Base-by-base conservation (phyloP, 1,284 basidiomycete species). In the Malassezia sympodialis region DNA sequence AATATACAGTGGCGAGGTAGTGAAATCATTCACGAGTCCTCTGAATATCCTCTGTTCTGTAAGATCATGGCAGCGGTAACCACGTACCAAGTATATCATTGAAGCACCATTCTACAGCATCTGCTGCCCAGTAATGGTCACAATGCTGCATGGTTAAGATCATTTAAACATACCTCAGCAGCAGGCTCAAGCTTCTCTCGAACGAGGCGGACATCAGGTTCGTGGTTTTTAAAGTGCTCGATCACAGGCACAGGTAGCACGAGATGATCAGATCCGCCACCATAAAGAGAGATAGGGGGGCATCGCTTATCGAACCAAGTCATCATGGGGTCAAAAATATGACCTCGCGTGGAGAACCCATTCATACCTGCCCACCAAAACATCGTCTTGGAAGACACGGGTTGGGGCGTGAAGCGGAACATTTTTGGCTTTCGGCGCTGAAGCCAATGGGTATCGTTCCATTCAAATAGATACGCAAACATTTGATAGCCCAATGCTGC, bases 371-470 rank as follows among this genome's bases (percentile, higher is more conserved):
- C 82, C 81, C 81, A 76, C 80, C 80, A 81, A 62, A 79, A 80
- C 66, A 81, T 79, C 50, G 71, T 75, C 0, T 78, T 78, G 4
- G 79, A 80, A 6, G 76, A 76, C 15, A 83, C 82, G 48, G 82
- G 82, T 26, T 80, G 80, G 0, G 82, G 82, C 0, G 81, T 82
- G 73, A 83, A 83, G 14, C 82, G 72, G 75, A 83, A 83, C 80
- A 82, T 82, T 63, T 83, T 83, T 4, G 79, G 77, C 64, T 83
- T 83, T n/a, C 70, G 50, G 7, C 69, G 49, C 4, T 68, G 50
- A n/a, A 80, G 79, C 76, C 82, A 83, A 65, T 82, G 82, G 14
- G 79, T 76, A 67, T 83, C 82, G 14, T 81, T 83, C 82, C 82
- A 82, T n/a, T 76, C 73, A 60, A 79, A 80, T 26, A 83, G 73